Base-by-base conservation (phyloP, 2,329 filamentous ascomycete species). In the Clonostachys rhizophaga region DNA sequence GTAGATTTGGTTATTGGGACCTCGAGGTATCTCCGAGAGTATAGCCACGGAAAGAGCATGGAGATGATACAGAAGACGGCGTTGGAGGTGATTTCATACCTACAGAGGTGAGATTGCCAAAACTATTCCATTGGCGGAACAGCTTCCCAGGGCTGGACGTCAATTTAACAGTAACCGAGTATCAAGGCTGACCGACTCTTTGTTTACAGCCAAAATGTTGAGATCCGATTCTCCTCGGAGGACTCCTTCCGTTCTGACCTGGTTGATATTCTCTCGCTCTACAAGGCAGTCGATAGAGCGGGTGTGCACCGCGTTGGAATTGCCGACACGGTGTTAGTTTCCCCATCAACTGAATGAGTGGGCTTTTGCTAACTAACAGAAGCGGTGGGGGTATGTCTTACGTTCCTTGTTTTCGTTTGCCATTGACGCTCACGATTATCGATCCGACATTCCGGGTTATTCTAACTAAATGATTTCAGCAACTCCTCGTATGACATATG, bases 41-140 rank as follows among this genome's bases (percentile, higher is more conserved):
- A 92, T 74, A 86, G 81, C 47, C 89, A 92, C 67, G 89, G 89
- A 65, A 94, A 94, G 79, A 85, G 89, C 60, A 92, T 94, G 85
- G 84, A 83, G 57, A 87, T 87, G 63, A 89, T 64, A 48, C 47
- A 78, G 72, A 87, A 89, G 70, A 82, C 45, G 13, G 89, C 88
- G 47, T 83, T 92, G 52, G 88, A 92, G 66, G 89, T 94, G 53
- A 91, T 94, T 54, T 75, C 90, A 62, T 92, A 86, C 61, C 84
- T 92, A 75, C 91, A 92, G 79, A 81, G 74, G 70, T 18, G 10
- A 39, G 36, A n/a, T 18, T 18, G 17, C 12, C 12, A n/a, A 18
- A 2, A 18, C 36, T 3, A 39, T 9, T 30, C 8, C 4, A 30
- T 30, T 10, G 24, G 24, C 24, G 24, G 24, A 3, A 30, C 24